Evolutionary conservation across 2,329 filamentous ascomycete species (phyloP), one percentile per base, ranked within the genome.

Genomic region (Sporothrix pseudoabietina): DNA sequence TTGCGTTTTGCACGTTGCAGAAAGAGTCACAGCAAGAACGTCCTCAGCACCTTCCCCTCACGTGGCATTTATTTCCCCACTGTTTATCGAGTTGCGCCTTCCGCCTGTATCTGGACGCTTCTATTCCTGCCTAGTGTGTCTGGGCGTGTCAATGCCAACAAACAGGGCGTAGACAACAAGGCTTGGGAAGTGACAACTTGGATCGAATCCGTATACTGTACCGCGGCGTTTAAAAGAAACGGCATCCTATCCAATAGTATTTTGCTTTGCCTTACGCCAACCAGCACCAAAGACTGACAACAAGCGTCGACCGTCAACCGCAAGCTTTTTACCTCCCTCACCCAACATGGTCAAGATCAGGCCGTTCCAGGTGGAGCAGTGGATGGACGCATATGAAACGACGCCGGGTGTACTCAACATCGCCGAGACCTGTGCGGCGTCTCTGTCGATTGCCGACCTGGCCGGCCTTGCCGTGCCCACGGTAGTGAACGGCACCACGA

Each of bases 401-500:
- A 88, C 85, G 2, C 85, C 86, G 0, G 84, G 84, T 5, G 85
- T 87, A 1, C 79, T 90, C 80, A 94, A 97, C 80, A 87, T 95
- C 68, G 91, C 92, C 73, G 92, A 95, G 81, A 95, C 92, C 0
- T 95, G 92, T 79, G 91, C 89, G 72, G 89, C 91, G 2, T 93
- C 91, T 3, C 84, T 95, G 30, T 94, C 92, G 0, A 83, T 95
- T 74, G 85, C 91, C 32, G 88, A 94, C 66, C 85, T 95, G 4
- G 82, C 85, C 10, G 87, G 26, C 65, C 85, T 95, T 3, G 82
- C 85, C 10, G 87, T 47, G n/a, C 44, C 87, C 61, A 86, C 89
- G 76, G 86, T 87, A 69, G 77, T 80, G 12, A 16, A 70, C 16
- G 73, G 71, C 30, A 41, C 22, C 12, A 49, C 71, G 75, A 78